Evolutionary conservation across 176 grass and related monocot genomes (phyloP), one percentile per base, ranked within the genome.

Genomic region (Bonia amplexicaulis): DNA sequence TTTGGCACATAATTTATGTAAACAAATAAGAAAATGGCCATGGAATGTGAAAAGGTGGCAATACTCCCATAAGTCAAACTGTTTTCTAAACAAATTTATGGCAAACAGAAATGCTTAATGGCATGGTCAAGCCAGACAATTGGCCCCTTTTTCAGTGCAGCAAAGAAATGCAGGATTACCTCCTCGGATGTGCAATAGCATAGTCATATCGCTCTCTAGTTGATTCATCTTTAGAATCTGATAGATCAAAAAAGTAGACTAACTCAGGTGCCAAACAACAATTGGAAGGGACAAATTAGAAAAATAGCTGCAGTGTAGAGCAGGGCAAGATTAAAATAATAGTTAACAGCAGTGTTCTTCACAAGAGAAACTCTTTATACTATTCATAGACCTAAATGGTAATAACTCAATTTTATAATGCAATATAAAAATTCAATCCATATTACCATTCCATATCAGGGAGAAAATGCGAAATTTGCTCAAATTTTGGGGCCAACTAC

Each of bases 131-230:
- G 52, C 7, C 15, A 59, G 1, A 67, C 31, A 85, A 76, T 51
- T 60, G 55, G 37, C n/a, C 52, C 7, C 44, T 41, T 52, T 66
- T 62, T 47, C 37, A 54, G 48, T 19, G 16, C 13, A 84, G 10
- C 7, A 75, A 68, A 13, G 26, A 22, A 68, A 65, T 42, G 76
- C 41, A 74, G 13, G 47, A 41, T 86, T 90, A 98, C 96, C 96
- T 98, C 93, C 77, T 98, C 91, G 93, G 96, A 90, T 98, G 96
- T 67, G 89, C 96, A 90, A 98, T 95, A 65, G 96, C 96, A 95
- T 95, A 98, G 73, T 97, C 92, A 87, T 95, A 98, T 42, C 95
- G 85, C 82, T 90, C 73, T 80, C 96, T 88, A 83, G 96, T 95
- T 65, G 91, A 81, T 87, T 98, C 96, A 76, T 98, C 96, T 92